Base-by-base conservation (phyloP, 2,329 filamentous ascomycete species). In the Scedosporium apiospermum region DNA sequence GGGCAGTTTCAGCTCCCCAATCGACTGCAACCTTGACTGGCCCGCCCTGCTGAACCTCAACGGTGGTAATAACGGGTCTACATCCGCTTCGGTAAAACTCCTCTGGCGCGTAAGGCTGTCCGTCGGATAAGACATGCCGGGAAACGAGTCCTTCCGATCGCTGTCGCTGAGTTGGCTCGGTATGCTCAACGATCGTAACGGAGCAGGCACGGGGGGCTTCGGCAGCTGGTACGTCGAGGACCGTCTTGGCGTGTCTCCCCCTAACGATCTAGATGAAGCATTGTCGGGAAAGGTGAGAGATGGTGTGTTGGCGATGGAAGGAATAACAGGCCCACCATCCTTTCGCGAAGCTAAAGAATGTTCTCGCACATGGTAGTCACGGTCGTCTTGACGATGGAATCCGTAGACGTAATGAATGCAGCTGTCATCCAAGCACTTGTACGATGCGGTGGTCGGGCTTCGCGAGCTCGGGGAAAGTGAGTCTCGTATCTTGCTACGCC, bases 351-450 rank as follows among this genome's bases (percentile, higher is more conserved):
- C 27, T 2, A 30, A 26, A 9, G 41, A n/a, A 69, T 85, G 82
- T 62, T 80, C 74, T 65, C 73, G 76, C 49, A 75, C 68, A 69
- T 86, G 83, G 42, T 74, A 74, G 62, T 84, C 80, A 61, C 81
- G 77, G 64, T 84, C 82, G 61, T 80, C 73, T 44, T 73, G 74
- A 63, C 76, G 79, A 42, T 74, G 68, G 68, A 85, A 84, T 34
- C 83, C 83, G 66, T 85, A 86, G 44, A 85, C 78, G 70, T 84
- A 85, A 69, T 82, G 78, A 64, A 82, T 71, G 67, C 83, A 86
- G 63, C 75, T 75, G 61, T 84, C 79, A 65, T 84, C 75, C 71
- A 75, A 79, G 70, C 83, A 86, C 69, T 82, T 85, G 70, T 80
- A 80, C 10, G 80, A 79, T 14, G 61, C 30, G 57, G 55, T 59